Base-by-base conservation (phyloP, 2,329 filamentous ascomycete species). In the Fusarium ambrosium region DNA sequence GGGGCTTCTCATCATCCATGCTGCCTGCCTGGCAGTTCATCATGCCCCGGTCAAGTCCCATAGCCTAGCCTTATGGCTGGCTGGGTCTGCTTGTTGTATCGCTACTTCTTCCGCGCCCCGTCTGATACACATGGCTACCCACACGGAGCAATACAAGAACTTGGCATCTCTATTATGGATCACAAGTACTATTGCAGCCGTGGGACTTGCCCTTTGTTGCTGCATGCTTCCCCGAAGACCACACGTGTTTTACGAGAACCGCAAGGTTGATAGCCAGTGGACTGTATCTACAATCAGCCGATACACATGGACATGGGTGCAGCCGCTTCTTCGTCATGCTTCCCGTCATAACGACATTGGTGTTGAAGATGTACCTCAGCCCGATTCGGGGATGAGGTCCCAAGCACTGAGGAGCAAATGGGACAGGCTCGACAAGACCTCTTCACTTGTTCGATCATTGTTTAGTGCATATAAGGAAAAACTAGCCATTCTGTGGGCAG, bases 221-320 rank as follows among this genome's bases (percentile, higher is more conserved):
- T 68, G 92, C 10, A 86, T 86, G 1, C 83, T 94, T 7, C 92
- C 92, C 3, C 87, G 93, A 45, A 87, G 93, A 9, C 93, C 93
- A 3, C 86, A 91, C 59, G 90, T 95, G 13, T 93, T 86, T 77
- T 84, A 87, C 76, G 69, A 91, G 36, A 90, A 86, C 32, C 84
- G 86, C 61, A 79, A 85, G 1, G 91, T 95, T 27, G 93, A 95
- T 78, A 84, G 85, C 14, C 87, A 92, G 82, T 87, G 86, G 75
- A 92, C 91, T 0, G 85, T 85, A 3, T 90, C 91, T 2, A 87
- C 90, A 0, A 84, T 92, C 51, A 87, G 84, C 48, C 88, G 90
- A 43, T 89, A 90, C 77, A 93, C 89, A 4, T 95, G 91, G 83
- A 83, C 85, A 56, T 95, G 93, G 93, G 86, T 89, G 1, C 81